Evolutionary conservation across 2,329 filamentous ascomycete species (phyloP), one percentile per base, ranked within the genome.

Genomic region (Colletotrichum magnum): DNA sequence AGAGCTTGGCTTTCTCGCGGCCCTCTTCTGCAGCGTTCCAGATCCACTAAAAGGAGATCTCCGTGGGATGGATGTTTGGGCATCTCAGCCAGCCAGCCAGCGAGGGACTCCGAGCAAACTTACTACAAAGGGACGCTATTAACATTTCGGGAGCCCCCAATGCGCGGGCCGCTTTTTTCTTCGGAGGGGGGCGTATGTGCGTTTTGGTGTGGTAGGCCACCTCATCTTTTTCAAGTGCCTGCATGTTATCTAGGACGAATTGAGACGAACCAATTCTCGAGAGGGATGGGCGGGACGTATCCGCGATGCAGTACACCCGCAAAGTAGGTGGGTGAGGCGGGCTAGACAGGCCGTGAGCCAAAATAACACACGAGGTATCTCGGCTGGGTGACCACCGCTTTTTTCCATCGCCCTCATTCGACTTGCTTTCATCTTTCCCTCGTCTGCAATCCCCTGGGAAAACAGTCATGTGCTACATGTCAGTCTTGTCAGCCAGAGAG

Each of bases 171-270:
- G 43, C 48, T 59, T 36, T n/a, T 48, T 7, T 36, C 32, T 36
- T 36, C 10, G 32, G 32, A 36, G 32, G 32, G 43, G 56, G 26
- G 57, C 36, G 43, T 36, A 36, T 36, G 32, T 10, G 32, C 32
- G 41, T 43, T 10, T 43, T 36, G 56, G 24, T 47, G 56, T 47
- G 56, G 41, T 26, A 41, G 56, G 56, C 21, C 56, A 48, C 24
- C 56, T 48, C 56, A 48, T 21, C 21, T 47, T 47, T 58, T 18
- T 39, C 57, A 26, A 48, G 16, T 28, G 48, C 28, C 28, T 59
- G 57, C 57, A 59, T 50, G 43, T 21, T 26, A 43, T 24, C 57
- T 59, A 59, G 43, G 24, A 59, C 57, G 43, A 24, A 50, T 48
- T 24, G 57, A 59, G 57, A 12, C 21, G 28, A 48, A 16, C 26